Conservation (phyloP, 106 monocot genomes). For the Vanilla planifolia region DNA sequence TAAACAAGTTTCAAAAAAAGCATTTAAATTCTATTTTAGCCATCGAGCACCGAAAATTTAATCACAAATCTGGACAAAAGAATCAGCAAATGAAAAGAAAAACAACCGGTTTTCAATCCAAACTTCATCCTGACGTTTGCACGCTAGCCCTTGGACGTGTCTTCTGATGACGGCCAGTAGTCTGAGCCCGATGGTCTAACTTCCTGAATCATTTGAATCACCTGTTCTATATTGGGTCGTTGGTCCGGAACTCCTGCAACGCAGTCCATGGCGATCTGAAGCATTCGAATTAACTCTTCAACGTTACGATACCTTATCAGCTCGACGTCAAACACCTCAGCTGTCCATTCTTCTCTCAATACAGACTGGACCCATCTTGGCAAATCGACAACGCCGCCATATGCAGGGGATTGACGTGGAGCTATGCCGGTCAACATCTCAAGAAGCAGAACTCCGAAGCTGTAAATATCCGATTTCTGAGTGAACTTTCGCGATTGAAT, state of each 20-base stretch:
- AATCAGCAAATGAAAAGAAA: too few relatives aligned
- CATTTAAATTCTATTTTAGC: too few relatives aligned
- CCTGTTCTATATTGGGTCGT: constrained; percentile 67
- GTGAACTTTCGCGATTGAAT: constrained; percentile 45
- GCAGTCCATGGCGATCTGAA: constrained; percentile 87
- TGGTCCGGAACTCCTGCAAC: constrained; percentile 53
- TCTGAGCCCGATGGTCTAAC: too few relatives aligned
- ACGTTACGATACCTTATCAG: constrained; percentile 50
- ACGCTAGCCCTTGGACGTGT: too few relatives aligned
- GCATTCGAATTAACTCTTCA: constrained; percentile 83
- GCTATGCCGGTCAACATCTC: constrained; percentile 85
- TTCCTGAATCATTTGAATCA: constrained; percentile 65
- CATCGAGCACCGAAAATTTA: too few relatives aligned
- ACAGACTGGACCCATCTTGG: constrained; percentile 84
- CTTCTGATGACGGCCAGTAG: too few relatives aligned
- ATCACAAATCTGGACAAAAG: too few relatives aligned
- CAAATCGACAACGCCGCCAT: constrained; percentile 45
- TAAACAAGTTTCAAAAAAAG: too few relatives aligned
- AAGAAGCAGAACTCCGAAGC: constrained; percentile 84
- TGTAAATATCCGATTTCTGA: constrained; percentile 83
- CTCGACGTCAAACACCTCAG: constrained; percentile 87
- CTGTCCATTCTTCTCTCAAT: constrained; percentile 93
- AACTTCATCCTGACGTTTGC: too few relatives aligned
- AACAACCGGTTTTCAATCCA: too few relatives aligned
- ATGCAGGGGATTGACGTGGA: constrained; percentile 39